Base-by-base conservation (phyloP, 306 rosid genomes). In the Pueraria montana region DNA sequence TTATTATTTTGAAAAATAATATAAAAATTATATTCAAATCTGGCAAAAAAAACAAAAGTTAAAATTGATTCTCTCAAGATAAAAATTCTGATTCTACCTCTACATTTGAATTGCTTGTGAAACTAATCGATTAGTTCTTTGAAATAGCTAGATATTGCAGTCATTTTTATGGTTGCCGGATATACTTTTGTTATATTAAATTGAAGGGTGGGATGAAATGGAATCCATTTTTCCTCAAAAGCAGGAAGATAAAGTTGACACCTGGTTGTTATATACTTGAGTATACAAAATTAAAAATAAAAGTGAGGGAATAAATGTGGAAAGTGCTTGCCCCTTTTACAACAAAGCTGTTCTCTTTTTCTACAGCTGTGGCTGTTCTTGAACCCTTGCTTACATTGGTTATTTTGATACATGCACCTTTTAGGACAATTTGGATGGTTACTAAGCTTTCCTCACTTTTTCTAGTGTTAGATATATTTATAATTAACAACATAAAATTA, bases 321-420 rank as follows among this genome's bases (percentile, higher is more conserved):
- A 90, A 90, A 92, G 93, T 83, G 78, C 88, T 84, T 84, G 66
- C 13, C 83, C 89, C 91, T 92, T 92, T 87, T 86, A 80, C 83
- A 80, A 58, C 79, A 83, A 86, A 89, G 87, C 30, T 81, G 48
- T 24, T 77, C 58, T 78, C 83, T 86, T 79, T 71, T 90, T 82
- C 65, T 85, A 63, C 78, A 55, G 17, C 69, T 79, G 82, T 86
- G 89, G 88, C 77, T 68, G 67, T 71, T 78, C 66, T 88, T 89
- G 79, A 80, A 87, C 68, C 82, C 81, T 55, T 80, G 50, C 77
- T 80, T 72, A 63, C 77, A 20, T 76, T 74, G 69, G 24, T 78
- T 59, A 79, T 65, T 76, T 80, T 59, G 46, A 80, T 18, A 76
- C 72, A 42, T 76, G 55, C 80, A 84, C 80, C 86, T 92, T 88